Conservation (phyloP, 1,284 basidiomycete genomes). For the Trichosporon ovoides region DNA sequence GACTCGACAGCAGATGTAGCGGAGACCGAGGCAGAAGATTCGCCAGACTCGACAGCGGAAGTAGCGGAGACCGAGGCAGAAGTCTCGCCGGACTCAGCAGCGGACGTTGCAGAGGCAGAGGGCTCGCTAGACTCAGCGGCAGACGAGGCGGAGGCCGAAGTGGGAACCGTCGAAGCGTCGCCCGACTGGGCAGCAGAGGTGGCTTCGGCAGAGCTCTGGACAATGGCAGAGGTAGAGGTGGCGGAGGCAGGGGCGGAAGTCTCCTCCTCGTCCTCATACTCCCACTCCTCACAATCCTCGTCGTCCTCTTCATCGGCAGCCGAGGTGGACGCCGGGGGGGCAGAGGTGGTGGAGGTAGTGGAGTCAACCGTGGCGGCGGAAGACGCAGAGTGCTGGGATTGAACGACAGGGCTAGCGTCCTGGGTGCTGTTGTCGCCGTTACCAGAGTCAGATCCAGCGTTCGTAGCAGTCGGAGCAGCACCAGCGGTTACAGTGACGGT, state of each 20-base stretch:
- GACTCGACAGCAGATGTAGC: too few relatives aligned
- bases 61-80: neutral
- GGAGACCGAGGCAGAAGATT: neutral
- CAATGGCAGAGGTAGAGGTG: neutral
- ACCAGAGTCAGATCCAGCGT: neutral
- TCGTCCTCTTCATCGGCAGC: neutral
- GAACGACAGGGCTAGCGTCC: neutral
- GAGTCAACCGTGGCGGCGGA: too few relatives aligned
- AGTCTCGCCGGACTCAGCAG: neutral
- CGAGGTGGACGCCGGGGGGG: neutral
- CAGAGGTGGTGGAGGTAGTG: neutral
- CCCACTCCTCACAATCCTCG: neutral
- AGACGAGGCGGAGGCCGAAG: neutral
- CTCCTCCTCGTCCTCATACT: constrained; percentile 1
- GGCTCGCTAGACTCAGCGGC: neutral
- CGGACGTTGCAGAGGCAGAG: neutral
- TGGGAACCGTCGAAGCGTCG: neutral
- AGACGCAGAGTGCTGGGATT: neutral
- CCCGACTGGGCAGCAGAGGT: neutral
- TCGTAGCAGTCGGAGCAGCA: neutral
- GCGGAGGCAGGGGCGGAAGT: neutral
- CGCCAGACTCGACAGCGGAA: neutral
- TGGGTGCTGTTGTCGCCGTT: neutral
- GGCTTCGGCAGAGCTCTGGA: neutral
- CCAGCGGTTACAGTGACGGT: constrained; percentile 5